Percentiles rank a stretch among this genome's conserved stretches.
phyloP scores from a whole-genome alignment of 352 stramenopile genomes.

The Stephanocyclus meneghinianus region DNA sequence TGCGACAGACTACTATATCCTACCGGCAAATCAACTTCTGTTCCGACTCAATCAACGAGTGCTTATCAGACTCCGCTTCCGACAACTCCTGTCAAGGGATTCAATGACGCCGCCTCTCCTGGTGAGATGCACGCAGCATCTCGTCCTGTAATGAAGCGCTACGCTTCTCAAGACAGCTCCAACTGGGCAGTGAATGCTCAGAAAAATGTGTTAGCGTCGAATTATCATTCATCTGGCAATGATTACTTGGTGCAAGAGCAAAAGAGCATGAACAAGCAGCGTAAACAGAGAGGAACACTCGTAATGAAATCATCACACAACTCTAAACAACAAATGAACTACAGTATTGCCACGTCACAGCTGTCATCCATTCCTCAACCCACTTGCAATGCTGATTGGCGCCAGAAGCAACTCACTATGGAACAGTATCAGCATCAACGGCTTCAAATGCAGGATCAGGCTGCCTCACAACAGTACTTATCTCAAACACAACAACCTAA shows the following conservation, averaged over 20 bases:
- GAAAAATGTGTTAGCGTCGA: background rate
- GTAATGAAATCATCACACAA: conserved; percentile 34
- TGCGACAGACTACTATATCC: conserved; percentile 47
- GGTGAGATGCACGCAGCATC: background rate
- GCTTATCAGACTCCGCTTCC: background rate
- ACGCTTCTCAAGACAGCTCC: conserved; percentile 22
- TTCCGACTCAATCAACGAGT: background rate
- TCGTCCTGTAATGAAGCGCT: background rate
- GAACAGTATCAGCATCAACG: background rate
- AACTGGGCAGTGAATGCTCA: background rate
- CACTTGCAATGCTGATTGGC: background rate
- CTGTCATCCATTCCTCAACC: background rate
- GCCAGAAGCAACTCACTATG: background rate
- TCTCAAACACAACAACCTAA: background rate
- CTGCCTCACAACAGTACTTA: background rate
- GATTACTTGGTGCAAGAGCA: background rate
- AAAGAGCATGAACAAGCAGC: conserved; percentile 28
- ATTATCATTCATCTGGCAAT: background rate
- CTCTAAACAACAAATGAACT: background rate
- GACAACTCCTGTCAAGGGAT: background rate
- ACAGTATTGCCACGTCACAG: background rate
- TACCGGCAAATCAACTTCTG: background rate
- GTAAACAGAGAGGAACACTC: conserved; percentile 32
- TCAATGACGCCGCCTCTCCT: background rate
- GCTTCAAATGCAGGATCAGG: background rate